Percentiles rank a stretch among this genome's conserved stretches.
Evolutionary conservation across 805 yeast species (phyloP).

Genomic region (Candida manassasensis): DNA sequence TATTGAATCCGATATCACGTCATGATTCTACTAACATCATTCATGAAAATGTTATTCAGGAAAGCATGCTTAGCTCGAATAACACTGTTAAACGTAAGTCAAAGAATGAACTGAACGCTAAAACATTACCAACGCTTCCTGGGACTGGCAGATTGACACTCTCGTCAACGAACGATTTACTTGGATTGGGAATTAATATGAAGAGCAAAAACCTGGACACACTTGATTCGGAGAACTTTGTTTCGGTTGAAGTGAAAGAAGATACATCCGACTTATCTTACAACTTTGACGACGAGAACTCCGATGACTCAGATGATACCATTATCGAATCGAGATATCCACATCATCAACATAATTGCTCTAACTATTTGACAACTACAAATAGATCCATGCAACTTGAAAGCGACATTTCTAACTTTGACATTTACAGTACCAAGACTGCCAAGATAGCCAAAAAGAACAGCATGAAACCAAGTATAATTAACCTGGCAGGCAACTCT

Average conservation of each 20-base stretch:
- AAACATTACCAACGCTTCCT: constrained; percentile 2
- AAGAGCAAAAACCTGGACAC: constrained; percentile 5
- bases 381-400: constrained; percentile 8
- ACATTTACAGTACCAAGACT: constrained; percentile 23
- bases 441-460: constrained; percentile 26
- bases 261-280: constrained; percentile 1
- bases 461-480: constrained; percentile 19
- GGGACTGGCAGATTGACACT: constrained; percentile 18
- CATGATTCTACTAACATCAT: constrained; percentile 8
- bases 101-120: not conserved
- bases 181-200: constrained; percentile 26
- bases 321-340: not conserved
- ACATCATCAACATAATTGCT: not conserved
- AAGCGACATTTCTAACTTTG: constrained; percentile 22
- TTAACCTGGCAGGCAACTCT: constrained; percentile 17
- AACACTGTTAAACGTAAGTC: constrained; percentile 2
- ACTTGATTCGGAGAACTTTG: constrained; percentile 1
- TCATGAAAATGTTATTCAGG: constrained; percentile 9
- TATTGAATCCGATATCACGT: constrained; percentile 20
- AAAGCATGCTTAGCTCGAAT: constrained; percentile 3
- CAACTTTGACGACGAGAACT: not conserved
- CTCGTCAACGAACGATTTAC: constrained; percentile 19
- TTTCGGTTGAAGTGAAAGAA: not conserved
- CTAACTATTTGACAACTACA: not conserved
- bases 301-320: not conserved